Evolutionary conservation across 148 eudicot genomes (phyloP).

Genomic region (Cornus kousa): DNA sequence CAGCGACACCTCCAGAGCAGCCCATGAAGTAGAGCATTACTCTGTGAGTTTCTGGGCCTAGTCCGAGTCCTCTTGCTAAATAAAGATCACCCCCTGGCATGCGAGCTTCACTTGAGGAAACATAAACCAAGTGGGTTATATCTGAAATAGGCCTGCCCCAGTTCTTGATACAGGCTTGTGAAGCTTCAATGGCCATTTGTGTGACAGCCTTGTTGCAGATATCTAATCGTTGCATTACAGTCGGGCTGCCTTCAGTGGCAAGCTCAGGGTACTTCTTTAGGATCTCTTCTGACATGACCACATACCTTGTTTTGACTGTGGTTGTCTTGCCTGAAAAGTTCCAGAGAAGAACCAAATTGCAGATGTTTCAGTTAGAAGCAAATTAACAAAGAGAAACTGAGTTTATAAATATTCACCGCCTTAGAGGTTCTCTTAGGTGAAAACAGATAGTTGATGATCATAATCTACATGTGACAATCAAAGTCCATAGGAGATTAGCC

Average conservation of each 20-base stretch:
- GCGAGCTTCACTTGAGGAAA: slow-evolving; percentile 93
- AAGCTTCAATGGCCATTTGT: slow-evolving; percentile 91
- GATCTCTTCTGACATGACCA: slow-evolving; percentile 96
- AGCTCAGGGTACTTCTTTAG: slow-evolving; percentile 82
- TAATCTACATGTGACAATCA: no score
- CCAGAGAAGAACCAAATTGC: no score
- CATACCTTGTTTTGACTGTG: slow-evolving; percentile 93
- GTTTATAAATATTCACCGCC: not conserved
- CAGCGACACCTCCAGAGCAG: slow-evolving; percentile 95
- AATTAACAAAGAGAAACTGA: not conserved
- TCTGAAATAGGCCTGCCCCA: slow-evolving; percentile 77
- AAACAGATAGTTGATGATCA: no score
- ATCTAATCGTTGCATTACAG: slow-evolving; percentile 77
- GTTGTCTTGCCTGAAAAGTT: slow-evolving; percentile 76
- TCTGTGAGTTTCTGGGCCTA: slow-evolving; percentile 62
- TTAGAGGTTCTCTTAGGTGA: no score
- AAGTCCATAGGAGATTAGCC: no score
- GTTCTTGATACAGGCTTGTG: slow-evolving; percentile 61
- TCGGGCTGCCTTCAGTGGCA: slow-evolving; percentile 76
- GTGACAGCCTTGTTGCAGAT: slow-evolving; percentile 94
- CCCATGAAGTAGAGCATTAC: slow-evolving; percentile 86
- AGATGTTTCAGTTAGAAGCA: no score
- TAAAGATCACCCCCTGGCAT: slow-evolving; percentile 86
- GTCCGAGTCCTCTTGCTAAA: slow-evolving; percentile 83
- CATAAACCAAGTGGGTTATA: slow-evolving; percentile 93